Conservation (phyloP, 805 yeast genomes). For the Ogataea corticis region DNA sequence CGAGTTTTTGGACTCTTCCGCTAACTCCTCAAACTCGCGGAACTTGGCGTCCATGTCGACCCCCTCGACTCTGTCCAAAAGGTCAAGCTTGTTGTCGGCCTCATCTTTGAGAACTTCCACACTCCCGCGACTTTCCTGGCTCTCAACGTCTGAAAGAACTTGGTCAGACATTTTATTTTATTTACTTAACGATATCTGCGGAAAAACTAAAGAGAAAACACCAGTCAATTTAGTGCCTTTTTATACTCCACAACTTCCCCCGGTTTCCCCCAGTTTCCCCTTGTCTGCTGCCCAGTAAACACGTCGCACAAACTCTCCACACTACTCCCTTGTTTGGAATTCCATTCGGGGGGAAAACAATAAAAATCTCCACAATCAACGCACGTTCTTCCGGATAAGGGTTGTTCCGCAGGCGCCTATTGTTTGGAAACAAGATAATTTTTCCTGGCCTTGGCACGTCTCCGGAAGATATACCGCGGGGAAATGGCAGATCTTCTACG, state of each 20-base stretch:
- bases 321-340: no score
- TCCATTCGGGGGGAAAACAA: no score
- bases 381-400: no score
- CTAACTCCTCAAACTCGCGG: conserved; percentile 35
- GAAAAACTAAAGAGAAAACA: no score
- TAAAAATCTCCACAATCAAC: no score
- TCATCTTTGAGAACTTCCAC: conserved; percentile 27
- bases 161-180: not conserved
- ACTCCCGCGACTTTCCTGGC: conserved; percentile 18
- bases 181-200: no score
- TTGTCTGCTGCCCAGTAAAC: no score
- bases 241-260: no score
- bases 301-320: no score
- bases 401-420: not conserved
- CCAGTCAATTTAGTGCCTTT: no score
- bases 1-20: conserved; percentile 32
- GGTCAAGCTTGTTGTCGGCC: conserved; percentile 28
- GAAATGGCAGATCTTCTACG: not conserved
- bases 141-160: conserved; percentile 9
- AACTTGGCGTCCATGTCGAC: conserved; percentile 39
- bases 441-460: not conserved
- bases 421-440: not conserved
- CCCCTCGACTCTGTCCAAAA: conserved; percentile 30
- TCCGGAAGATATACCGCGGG: no score
- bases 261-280: no score